Evolutionary conservation across 345 rosid genomes (phyloP).

Genomic region (Eucalyptus polybractea): DNA sequence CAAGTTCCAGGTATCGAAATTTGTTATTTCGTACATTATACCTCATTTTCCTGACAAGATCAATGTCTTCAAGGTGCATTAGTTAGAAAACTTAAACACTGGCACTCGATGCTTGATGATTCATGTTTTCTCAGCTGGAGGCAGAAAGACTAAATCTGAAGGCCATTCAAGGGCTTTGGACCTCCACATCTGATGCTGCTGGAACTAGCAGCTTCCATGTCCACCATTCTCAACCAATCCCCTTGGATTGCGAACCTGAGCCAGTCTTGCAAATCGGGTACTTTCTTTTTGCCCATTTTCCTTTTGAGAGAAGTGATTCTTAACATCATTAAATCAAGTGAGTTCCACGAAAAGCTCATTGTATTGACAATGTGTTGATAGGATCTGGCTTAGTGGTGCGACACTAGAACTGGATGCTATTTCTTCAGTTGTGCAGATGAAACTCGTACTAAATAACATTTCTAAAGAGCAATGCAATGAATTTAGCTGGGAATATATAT

Average conservation of each 20-base stretch:
- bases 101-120: neutral
- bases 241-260: slow-evolving; percentile 44
- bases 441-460: neutral
- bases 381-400: neutral
- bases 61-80: neutral
- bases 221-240: slow-evolving; percentile 32
- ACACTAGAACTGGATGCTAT: neutral
- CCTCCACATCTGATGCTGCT: slow-evolving; percentile 17
- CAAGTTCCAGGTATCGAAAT: slow-evolving; percentile 39
- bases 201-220: slow-evolving; percentile 26
- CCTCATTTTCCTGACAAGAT: neutral
- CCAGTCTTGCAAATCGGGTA: slow-evolving; percentile 80
- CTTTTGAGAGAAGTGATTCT: neutral
- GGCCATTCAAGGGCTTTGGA: slow-evolving; percentile 51
- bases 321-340: neutral
- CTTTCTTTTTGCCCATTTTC: neutral
- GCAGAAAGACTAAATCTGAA: slow-evolving; percentile 44
- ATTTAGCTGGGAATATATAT: neutral
- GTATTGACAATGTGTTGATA: neutral
- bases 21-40: neutral
- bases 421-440: neutral
- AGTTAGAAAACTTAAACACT: neutral
- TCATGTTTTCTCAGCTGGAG: slow-evolving; percentile 34
- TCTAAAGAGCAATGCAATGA: neutral
- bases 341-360: neutral